These are phyloP conservation scores for Verticillium nonalfalfae DNA, from an alignment of 2,329 filamentous ascomycete species.

Conservation along the genomic window DNA sequence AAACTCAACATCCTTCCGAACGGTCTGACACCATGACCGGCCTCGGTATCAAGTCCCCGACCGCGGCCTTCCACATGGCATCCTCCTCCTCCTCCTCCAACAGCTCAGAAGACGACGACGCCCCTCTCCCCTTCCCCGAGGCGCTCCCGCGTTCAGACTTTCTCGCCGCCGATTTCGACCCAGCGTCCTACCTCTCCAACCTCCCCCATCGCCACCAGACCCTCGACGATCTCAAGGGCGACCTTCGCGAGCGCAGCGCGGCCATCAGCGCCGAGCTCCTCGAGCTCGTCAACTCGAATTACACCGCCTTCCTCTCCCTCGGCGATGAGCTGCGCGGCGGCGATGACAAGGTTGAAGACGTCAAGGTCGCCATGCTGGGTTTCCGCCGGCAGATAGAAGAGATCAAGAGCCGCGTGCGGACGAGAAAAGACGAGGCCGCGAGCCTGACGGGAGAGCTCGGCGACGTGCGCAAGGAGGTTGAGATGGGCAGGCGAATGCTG, in stretches of 20 bases:
- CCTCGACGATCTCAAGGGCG: constrained; percentile 83
- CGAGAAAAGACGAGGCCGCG: constrained; percentile 57
- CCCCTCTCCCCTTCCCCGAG: constrained; percentile 78
- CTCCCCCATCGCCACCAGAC: constrained; percentile 88
- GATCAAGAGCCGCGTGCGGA: constrained; percentile 59
- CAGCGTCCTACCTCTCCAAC: constrained; percentile 72
- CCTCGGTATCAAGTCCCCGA: constrained; percentile 13
- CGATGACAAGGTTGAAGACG: constrained; percentile 85
- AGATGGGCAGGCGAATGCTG: constrained; percentile 54
- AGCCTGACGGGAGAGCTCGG: constrained; percentile 60
- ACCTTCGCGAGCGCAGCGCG: constrained; percentile 74
- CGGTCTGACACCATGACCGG: constrained; percentile 14
- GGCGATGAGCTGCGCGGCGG: constrained; percentile 79
- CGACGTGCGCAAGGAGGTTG: constrained; percentile 56
- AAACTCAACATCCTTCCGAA: background rate
- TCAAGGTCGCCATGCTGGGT: constrained; percentile 78
- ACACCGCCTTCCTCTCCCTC: constrained; percentile 81
- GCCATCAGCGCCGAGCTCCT: constrained; percentile 80
- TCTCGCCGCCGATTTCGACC: constrained; percentile 68
- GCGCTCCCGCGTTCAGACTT: constrained; percentile 82
- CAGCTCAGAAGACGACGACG: constrained; percentile 46
- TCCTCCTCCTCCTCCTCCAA: constrained; percentile 31
- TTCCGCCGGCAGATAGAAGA: constrained; percentile 78
- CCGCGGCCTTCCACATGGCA: constrained; percentile 31
- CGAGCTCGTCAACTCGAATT: constrained; percentile 92